phyloP scores from a whole-genome alignment of 2,329 filamentous ascomycete genomes.

The Hypoxylon sp. region DNA sequence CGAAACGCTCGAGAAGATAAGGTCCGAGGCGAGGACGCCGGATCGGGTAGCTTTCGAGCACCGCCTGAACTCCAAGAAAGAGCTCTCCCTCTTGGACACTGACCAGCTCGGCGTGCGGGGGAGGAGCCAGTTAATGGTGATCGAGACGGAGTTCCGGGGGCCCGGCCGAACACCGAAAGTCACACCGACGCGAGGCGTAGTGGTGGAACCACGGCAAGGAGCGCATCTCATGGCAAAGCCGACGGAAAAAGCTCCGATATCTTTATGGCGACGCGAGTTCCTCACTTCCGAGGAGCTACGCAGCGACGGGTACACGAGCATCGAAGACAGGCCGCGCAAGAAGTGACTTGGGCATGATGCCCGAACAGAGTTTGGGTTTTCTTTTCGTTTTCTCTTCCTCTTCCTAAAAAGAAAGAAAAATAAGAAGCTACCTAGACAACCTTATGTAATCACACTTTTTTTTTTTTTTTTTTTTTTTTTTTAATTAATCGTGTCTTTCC shows the following conservation, averaged over 20 bases:
- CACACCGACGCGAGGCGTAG: conserved; percentile 1
- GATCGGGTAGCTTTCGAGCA: conserved; percentile 43
- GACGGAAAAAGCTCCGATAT: background rate
- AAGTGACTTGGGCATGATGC: no score
- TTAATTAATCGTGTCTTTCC: conserved; percentile 10
- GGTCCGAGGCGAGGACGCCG: conserved; percentile 35
- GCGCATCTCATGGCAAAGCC: background rate
- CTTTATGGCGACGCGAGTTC: conserved; percentile 9
- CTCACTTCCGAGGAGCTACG: conserved; percentile 2
- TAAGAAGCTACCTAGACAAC: no score
- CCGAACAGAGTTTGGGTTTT: no score
- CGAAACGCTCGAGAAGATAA: conserved; percentile 27
- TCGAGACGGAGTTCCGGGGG: conserved; percentile 10
- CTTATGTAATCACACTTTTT: no score
- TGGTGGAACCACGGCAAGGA: conserved; percentile 37
- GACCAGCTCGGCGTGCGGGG: conserved; percentile 33
- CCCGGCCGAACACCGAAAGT: background rate
- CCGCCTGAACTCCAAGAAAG: conserved; percentile 6
- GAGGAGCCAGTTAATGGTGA: conserved; percentile 36
- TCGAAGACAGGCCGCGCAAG: no score
- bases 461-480: no score
- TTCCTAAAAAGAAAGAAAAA: no score
- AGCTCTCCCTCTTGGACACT: conserved; percentile 30
- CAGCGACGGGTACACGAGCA: background rate
- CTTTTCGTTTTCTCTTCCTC: no score